A percentile compares a stretch with the other conserved stretches of the same genome.
Conservation (phyloP, 108 stramenopile species). For the Epithemia pelagica region DNA sequence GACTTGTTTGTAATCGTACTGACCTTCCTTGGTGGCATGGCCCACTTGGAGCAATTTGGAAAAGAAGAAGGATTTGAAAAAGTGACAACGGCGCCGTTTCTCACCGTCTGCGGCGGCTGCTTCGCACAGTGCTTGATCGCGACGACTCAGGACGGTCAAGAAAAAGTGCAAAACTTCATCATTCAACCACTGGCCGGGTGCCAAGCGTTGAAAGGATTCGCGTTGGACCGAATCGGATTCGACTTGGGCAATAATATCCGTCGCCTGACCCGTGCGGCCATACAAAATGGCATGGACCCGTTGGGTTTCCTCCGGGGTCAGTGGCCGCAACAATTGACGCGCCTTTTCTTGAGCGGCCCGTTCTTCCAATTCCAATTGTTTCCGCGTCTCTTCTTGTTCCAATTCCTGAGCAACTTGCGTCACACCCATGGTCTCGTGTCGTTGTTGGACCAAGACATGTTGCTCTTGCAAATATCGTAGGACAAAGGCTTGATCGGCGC, state of each 20-base stretch:
- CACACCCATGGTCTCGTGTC: not conserved
- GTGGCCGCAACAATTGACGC: conserved; percentile 45
- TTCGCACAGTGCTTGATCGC: conserved; percentile 70
- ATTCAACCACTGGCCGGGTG: conserved; percentile 87
- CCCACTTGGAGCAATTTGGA: conserved; percentile 85
- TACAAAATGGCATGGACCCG: conserved; percentile 46
- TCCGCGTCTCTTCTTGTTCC: not conserved
- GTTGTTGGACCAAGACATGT: not conserved
- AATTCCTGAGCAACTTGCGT: not conserved
- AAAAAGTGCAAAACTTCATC: conserved; percentile 98
- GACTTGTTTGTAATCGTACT: conserved; percentile 88
- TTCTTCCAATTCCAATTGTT: conserved; percentile 16
- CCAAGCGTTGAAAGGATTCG: conserved; percentile 51
- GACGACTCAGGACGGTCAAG: conserved; percentile 67
- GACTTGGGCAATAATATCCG: conserved; percentile 46
- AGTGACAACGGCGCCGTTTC: conserved; percentile 66
- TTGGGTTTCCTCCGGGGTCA: conserved; percentile 51
- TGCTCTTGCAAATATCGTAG: not conserved
- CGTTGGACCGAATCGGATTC: conserved; percentile 71
- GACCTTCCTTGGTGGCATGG: conserved; percentile 41
- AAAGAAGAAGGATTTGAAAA: conserved; percentile 95
- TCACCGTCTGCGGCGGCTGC: conserved; percentile 21
- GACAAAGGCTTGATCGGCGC: not conserved
- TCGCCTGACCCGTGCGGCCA: conserved; percentile 30
- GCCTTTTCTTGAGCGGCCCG: conserved; percentile 52